Conservation (phyloP, 1,139 yeast genomes). For the Magnusiomyces magnusii region DNA sequence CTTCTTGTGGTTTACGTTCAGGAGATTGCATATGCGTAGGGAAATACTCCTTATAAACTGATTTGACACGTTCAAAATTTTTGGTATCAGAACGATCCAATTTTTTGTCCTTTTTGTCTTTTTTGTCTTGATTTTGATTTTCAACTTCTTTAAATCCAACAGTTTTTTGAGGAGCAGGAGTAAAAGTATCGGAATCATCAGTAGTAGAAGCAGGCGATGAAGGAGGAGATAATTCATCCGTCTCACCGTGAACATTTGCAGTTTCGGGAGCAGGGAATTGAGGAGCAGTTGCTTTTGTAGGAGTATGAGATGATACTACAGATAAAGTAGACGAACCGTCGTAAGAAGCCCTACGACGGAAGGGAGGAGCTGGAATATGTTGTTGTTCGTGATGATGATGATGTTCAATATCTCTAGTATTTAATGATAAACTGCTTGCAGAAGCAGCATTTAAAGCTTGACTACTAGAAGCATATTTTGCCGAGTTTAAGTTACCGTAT, state of each 20-base stretch:
- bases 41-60: constrained; percentile 30
- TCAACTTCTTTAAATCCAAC: background rate
- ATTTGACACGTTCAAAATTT: constrained; percentile 28
- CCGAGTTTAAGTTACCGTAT: constrained; percentile 1
- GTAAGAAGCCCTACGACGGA: background rate
- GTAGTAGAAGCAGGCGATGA: background rate
- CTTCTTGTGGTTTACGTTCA: constrained; percentile 1
- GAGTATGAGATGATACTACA: constrained; percentile 9
- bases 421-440: constrained; percentile 5
- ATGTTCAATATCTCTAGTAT: background rate
- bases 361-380: background rate
- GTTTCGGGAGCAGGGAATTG: constrained; percentile 6
- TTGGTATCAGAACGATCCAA: constrained; percentile 1
- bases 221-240: background rate
- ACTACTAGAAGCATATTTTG: background rate
- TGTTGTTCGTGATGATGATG: background rate
- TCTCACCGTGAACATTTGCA: constrained; percentile 1
- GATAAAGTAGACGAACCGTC: constrained; percentile 8
- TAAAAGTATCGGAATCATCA: too few relatives aligned
- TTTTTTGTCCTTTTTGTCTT: background rate
- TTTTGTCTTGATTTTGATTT: background rate
- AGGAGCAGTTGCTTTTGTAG: constrained; percentile 1
- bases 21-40: constrained; percentile 19
- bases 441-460: constrained; percentile 7
- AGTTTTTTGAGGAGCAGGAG: background rate